phyloP scores from a whole-genome alignment of 2,329 filamentous ascomycete species.

The Sporothrix protearum region DNA sequence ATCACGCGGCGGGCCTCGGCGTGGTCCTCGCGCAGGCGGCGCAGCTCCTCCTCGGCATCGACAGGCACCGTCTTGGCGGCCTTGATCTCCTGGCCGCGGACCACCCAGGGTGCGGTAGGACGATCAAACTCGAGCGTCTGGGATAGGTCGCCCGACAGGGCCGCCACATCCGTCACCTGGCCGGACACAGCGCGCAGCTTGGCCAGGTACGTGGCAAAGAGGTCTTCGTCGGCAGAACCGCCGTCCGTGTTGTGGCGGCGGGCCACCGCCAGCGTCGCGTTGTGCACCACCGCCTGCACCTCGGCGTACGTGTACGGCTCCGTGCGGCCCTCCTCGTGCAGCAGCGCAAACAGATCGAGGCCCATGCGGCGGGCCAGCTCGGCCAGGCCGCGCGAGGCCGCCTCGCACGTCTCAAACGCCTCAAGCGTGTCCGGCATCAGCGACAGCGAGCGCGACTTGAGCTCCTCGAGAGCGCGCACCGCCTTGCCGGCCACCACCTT shows the following conservation, averaged over 20 bases:
- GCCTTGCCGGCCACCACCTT: constrained; percentile 82
- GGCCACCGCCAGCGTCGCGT: constrained; percentile 41
- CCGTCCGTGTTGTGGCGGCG: constrained; percentile 21
- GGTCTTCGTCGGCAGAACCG: constrained; percentile 55
- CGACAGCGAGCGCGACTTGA: constrained; percentile 71
- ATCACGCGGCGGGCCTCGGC: constrained; percentile 70
- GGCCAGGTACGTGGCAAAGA: constrained; percentile 64
- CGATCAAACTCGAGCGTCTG: constrained; percentile 77
- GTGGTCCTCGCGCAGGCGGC: constrained; percentile 74
- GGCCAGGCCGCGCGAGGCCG: constrained; percentile 61
- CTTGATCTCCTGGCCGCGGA: constrained; percentile 76
- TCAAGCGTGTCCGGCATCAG: constrained; percentile 64
- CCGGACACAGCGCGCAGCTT: constrained; percentile 63
- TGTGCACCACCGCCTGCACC: constrained; percentile 60
- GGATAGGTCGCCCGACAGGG: constrained; percentile 65
- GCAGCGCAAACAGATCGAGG: constrained; percentile 59
- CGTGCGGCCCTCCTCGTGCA: constrained; percentile 67
- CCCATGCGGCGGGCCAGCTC: constrained; percentile 65
- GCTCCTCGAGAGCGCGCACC: constrained; percentile 70
- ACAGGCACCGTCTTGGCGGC: constrained; percentile 75
- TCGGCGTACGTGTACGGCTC: constrained; percentile 66
- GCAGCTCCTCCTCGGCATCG: constrained; percentile 81
- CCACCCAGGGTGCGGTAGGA: constrained; percentile 73
- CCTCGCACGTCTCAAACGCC: constrained; percentile 67
- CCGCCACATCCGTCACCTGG: constrained; percentile 66